Evolutionary conservation across 129 eudicot genomes (phyloP), one percentile per base, ranked within the genome.

Genomic region (Flaveria trinervia): DNA sequence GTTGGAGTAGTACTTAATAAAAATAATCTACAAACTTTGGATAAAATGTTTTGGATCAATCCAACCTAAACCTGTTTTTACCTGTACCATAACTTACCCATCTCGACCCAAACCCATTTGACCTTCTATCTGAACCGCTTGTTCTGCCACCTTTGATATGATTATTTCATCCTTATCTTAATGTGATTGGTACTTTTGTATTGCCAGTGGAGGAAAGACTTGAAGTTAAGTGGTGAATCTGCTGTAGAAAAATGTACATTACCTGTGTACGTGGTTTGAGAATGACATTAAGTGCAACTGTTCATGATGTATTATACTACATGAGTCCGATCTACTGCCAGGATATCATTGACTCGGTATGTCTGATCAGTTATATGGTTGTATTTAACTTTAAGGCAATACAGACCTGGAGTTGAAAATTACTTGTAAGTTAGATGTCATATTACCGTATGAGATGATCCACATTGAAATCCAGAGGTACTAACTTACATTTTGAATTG

Each of bases 241-340:
- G 88, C 99, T 41, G 97, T 94, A 36, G 99, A 94, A 67, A 91
- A 83, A 82, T 80, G 85, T 39, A 94, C 99, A 56, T 85, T 94
- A 81, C 96, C 91, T 78, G 99, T 78, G 92, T 94, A 62, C 87
- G 92, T 66, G 96, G 93, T 51, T 72, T 94, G 80, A 89, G 99
- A 16, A 89, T 89, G 46, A 89, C 85, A 72, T 82, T 94, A 79
- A 91, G 99, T 88, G 99, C 97, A 74, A 94, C 99, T 66, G 99
- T 89, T 84, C 99, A 94, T 80, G 99, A 94, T 82, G 90, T 94
- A 54, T 77, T 94, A 72, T 94, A 94, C 75, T 94, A 94, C 89
- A 94, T 91, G 99, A 94, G 99, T 85, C 99, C 99, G 71, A 87
- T 94, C 71, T 89, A 94, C 80, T 91, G 99, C 91, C 99, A 94